phyloP scores from a whole-genome alignment of 805 yeast species.

The Wickerhamomyces strasburgensis region DNA sequence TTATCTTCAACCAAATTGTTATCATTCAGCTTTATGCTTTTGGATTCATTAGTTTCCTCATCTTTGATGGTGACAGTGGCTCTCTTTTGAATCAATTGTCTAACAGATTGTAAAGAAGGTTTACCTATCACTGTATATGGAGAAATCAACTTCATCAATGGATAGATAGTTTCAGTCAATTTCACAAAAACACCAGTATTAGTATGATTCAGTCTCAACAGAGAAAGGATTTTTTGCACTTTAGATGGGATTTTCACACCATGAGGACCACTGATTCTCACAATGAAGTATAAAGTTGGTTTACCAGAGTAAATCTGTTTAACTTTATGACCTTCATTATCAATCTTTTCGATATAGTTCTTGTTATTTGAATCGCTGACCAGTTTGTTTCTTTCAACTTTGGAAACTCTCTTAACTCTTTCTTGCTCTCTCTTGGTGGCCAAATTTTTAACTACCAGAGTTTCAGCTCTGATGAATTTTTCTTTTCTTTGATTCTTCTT shows the following conservation, averaged over 20 bases:
- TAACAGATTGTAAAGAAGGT: conserved; percentile 68
- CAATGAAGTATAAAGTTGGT: conserved; percentile 55
- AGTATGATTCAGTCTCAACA: conserved; percentile 53
- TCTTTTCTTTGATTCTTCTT: conserved; percentile 38
- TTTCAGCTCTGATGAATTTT: conserved; percentile 70
- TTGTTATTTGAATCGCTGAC: conserved; percentile 25
- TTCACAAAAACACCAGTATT: conserved; percentile 73
- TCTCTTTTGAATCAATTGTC: conserved; percentile 73
- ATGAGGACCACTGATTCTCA: conserved; percentile 61
- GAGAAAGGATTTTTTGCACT: conserved; percentile 51
- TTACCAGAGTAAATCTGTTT: conserved; percentile 36
- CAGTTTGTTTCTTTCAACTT: conserved; percentile 39
- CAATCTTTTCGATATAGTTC: conserved; percentile 30
- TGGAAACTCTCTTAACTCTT: conserved; percentile 59
- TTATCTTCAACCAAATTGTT: conserved; percentile 71
- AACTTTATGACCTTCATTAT: conserved; percentile 27
- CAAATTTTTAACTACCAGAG: conserved; percentile 59
- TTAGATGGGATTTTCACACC: conserved; percentile 64
- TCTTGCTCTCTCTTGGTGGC: conserved; percentile 64
- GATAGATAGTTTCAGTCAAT: conserved; percentile 51
- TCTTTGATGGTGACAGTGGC: conserved; percentile 44
- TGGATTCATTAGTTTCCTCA: conserved; percentile 25
- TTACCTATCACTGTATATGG: conserved; percentile 72
- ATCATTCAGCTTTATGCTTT: conserved; percentile 56
- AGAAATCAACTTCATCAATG: conserved; percentile 60